Evolutionary conservation across 129 eudicot genomes (phyloP).

Genomic region (Oenanthe sinensis): DNA sequence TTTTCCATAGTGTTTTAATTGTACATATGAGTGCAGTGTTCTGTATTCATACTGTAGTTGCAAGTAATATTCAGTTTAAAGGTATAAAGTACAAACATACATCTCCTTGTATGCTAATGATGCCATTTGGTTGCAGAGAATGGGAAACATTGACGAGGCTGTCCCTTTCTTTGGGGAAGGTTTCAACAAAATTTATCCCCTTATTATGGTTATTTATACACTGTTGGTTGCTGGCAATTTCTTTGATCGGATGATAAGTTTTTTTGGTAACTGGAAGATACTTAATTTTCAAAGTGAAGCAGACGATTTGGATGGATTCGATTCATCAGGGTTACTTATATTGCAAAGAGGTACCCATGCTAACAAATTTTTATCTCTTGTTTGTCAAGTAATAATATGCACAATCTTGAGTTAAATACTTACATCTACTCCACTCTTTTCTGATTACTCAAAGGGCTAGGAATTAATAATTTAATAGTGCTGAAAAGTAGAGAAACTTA

Average conservation of each 20-base stretch:
- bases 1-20: not conserved
- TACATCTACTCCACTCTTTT: not conserved
- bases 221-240: slow-evolving; percentile 80
- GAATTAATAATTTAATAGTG: not conserved
- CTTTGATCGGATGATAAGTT: slow-evolving; percentile 63
- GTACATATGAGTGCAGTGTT: not conserved
- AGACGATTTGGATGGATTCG: slow-evolving; percentile 73
- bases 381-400: not conserved
- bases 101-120: not conserved
- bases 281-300: slow-evolving; percentile 48
- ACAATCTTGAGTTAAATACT: not conserved
- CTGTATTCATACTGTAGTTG: not conserved
- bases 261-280: slow-evolving; percentile 66
- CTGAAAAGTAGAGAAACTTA: not conserved
- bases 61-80: not conserved
- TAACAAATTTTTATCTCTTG: not conserved
- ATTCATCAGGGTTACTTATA: slow-evolving; percentile 75
- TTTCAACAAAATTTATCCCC: slow-evolving; percentile 86
- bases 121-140: slow-evolving; percentile 43
- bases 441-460: not conserved
- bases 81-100: not conserved
- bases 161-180: slow-evolving; percentile 93
- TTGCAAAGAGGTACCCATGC: slow-evolving; percentile 52
- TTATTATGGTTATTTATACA: slow-evolving; percentile 86
- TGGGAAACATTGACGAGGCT: slow-evolving; percentile 90